Base-by-base conservation (phyloP, 352 stramenopile species). In the Pythium dissimile region DNA sequence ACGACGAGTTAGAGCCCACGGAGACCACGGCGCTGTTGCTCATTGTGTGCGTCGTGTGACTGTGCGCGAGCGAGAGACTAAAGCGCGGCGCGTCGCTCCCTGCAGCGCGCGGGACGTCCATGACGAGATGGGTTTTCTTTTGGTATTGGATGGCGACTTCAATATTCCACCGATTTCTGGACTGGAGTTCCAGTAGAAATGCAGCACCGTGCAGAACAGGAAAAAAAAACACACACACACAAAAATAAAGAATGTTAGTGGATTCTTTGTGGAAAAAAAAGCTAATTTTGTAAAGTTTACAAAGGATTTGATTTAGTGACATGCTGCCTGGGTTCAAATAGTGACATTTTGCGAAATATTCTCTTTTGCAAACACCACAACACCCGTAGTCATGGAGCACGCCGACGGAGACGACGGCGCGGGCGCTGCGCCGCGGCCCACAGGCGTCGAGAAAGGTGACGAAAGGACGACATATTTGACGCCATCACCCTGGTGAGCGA, bases 381-480 rank as follows among this genome's bases (percentile, higher is more conserved):
- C n/a, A n/a, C n/a, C n/a, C n/a, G n/a, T n/a, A 54, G 5, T 27
- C 6, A 61, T 61, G 59, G 59, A 65, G 57, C 44, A 65, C 51
- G 46, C 20, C 10, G 48, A 48, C n/a, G 26, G 15, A 1, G 52
- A 37, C 20, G 39, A 26, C 2, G 23, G 21, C 37, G 23, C 11
- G 13, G 43, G 11, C 11, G 52, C 37, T 9, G 37, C 42, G 32
- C 8, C 21, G 39, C 61, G 70, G 42, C 71, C 71, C 1, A 41
- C 51, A 21, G 71, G 69, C 20, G 61, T 69, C 2, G 52, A 71
- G 34, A 84, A 80, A 77, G 73, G 69, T 67, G 8, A n/a, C n/a
- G n/a, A n/a, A n/a, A n/a, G n/a, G n/a, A n/a, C n/a, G n/a, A n/a
- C n/a, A n/a, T n/a, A n/a, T n/a, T n/a, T n/a, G n/a, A n/a, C n/a